phyloP scores from a whole-genome alignment of 2,329 filamentous ascomycete species.

The Cercospora brassicicola region DNA sequence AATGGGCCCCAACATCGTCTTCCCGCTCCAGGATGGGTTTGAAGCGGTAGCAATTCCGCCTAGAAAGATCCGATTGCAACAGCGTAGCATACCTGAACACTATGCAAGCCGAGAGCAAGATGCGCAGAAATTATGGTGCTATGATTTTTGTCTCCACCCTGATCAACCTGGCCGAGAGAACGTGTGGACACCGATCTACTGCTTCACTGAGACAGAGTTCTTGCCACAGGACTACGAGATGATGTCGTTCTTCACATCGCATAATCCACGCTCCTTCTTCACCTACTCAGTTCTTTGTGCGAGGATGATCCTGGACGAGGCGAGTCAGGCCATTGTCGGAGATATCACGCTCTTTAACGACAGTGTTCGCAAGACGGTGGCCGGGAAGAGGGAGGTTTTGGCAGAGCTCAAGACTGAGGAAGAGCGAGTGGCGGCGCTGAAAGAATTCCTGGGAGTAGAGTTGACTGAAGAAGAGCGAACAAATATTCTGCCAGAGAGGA shows the following conservation, averaged over 20 bases:
- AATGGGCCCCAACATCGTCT: slow-evolving; percentile 41
- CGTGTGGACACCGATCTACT: slow-evolving; percentile 63
- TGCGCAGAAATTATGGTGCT: slow-evolving; percentile 48
- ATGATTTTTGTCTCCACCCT: slow-evolving; percentile 37
- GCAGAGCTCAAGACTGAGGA: slow-evolving; percentile 46
- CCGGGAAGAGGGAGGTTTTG: slow-evolving; percentile 45
- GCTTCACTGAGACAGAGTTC: slow-evolving; percentile 67
- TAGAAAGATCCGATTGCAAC: slow-evolving; percentile 29
- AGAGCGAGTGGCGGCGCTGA: slow-evolving; percentile 47
- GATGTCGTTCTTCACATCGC: slow-evolving; percentile 60
- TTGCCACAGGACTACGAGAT: slow-evolving; percentile 60
- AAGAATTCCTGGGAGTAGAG: slow-evolving; percentile 48
- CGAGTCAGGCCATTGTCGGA: slow-evolving; percentile 40
- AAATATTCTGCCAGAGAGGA: slow-evolving; percentile 18
- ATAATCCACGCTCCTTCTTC: slow-evolving; percentile 54
- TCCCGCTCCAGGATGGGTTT: slow-evolving; percentile 39
- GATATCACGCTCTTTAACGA: slow-evolving; percentile 46
- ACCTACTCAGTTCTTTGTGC: slow-evolving; percentile 55
- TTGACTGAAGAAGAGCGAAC: slow-evolving; percentile 24
- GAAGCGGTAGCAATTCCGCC: slow-evolving; percentile 18
- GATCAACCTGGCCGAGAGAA: slow-evolving; percentile 36
- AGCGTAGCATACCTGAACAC: slow-evolving; percentile 29
- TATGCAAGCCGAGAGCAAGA: slow-evolving; percentile 25
- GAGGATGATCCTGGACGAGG: slow-evolving; percentile 53
- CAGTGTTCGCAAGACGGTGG: slow-evolving; percentile 48